Base-by-base conservation (phyloP, 305 asterid species). In the Solanum hybrid region DNA sequence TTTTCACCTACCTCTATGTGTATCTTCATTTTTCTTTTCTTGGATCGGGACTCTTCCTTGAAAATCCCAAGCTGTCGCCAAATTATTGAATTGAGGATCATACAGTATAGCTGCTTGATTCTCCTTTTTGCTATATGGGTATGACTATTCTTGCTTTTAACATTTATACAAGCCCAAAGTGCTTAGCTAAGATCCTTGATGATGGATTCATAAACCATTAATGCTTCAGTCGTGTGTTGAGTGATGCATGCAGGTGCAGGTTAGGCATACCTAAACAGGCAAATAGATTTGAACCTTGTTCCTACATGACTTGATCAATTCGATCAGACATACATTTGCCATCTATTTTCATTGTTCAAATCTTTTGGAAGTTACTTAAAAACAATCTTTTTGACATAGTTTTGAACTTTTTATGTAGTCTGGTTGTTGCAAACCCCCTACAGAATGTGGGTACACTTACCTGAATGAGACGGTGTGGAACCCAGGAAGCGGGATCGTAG, bases 361-460 rank as follows among this genome's bases (percentile, higher is more conserved):
- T 76, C 27, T 77, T 34, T 34, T 77, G 78, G 26, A 60, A 72
- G 60, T 36, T 37, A 69, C 4, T 86, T 71, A 6, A 3, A 38
- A 17, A 76, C 26, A n/a, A 32, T 56, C 9, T 42, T 45, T 42
- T 10, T 88, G 72, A 88, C 51, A 45, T 32, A 38, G n/a, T 19
- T 19, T 27, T 26, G 24, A 4, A 88, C 37, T 32, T 77, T 78
- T 85, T 34, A 10, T 93, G 90, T 40, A 97, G 99, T 97, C 99
- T 3, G 99, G 99, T 89, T 97, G 99, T 89, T 97, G 99, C 95
- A 97, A 97, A 75, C 98, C 99, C 32, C 99, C 98, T 0, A 94
- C 99, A 12, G 92, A 93, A 35, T 97, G 99, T 81, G 98, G 96
- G 79, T 97, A 88, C 37, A 24, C 24, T 14, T 96, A 96, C 92